Evolutionary conservation across 495 filamentous ascomycete species (phyloP).

Genomic region (Aspergillus ostianus): DNA sequence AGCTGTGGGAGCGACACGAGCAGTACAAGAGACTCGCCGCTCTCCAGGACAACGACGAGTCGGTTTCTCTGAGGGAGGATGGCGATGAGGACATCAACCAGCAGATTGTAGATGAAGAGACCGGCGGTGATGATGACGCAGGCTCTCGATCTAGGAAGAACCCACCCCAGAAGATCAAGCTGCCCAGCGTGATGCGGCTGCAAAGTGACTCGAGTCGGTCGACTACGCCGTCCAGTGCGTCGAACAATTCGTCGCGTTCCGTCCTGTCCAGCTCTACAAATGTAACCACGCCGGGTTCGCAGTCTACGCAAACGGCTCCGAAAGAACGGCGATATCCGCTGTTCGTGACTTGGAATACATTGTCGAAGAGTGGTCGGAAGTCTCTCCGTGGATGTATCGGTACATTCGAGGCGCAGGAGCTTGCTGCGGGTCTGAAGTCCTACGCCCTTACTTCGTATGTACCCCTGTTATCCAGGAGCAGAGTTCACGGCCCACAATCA

Average conservation of each 20-base stretch:
- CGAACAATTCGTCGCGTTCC: slow-evolving; percentile 43
- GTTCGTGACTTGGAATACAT: slow-evolving; percentile 93
- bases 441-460: slow-evolving; percentile 85
- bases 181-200: slow-evolving; percentile 35
- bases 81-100: slow-evolving; percentile 14
- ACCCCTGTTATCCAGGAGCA: slow-evolving; percentile 8
- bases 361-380: slow-evolving; percentile 58
- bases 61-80: slow-evolving; percentile 19
- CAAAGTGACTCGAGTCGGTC: slow-evolving; percentile 45
- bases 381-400: slow-evolving; percentile 92
- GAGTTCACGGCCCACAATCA: not conserved
- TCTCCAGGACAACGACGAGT: slow-evolving; percentile 26
- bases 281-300: slow-evolving; percentile 46
- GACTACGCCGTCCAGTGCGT: slow-evolving; percentile 43
- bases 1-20: slow-evolving; percentile 63
- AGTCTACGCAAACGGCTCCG: slow-evolving; percentile 21
- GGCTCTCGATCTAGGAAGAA: slow-evolving; percentile 10
- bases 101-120: slow-evolving; percentile 15
- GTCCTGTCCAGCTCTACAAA: slow-evolving; percentile 42
- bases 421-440: slow-evolving; percentile 67
- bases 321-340: slow-evolving; percentile 56
- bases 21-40: slow-evolving; percentile 39
- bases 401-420: slow-evolving; percentile 80
- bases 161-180: slow-evolving; percentile 25
- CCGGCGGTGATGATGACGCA: slow-evolving; percentile 28